These are phyloP conservation scores for Saccharomyces paradoxus DNA, from an alignment of 805 yeast species.

Conservation along the genomic window DNA sequence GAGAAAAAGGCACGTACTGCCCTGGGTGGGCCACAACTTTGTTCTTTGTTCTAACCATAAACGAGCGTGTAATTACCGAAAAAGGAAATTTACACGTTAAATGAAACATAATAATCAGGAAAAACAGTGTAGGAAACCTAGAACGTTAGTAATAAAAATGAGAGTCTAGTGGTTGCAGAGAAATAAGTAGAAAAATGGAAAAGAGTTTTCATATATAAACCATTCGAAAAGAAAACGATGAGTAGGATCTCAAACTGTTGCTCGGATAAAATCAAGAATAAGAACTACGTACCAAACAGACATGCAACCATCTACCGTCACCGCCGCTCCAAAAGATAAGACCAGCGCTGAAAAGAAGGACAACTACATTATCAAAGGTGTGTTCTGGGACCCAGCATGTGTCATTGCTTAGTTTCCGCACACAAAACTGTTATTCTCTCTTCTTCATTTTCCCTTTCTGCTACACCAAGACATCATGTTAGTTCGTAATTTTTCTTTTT, in stretches of 20 bases:
- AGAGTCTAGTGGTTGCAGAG: background rate
- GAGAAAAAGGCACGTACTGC: background rate
- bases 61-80: conserved; percentile 9
- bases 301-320: conserved; percentile 23
- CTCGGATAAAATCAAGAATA: background rate
- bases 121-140: background rate
- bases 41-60: background rate
- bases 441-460: background rate
- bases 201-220: background rate
- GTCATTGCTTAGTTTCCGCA: conserved; percentile 15
- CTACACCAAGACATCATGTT: background rate
- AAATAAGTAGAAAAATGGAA: background rate
- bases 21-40: background rate
- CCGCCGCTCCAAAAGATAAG: conserved; percentile 21
- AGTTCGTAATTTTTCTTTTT: background rate
- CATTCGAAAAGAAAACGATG: background rate
- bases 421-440: background rate
- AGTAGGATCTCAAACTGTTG: background rate
- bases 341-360: conserved; percentile 21
- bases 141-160: background rate
- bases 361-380: conserved; percentile 18
- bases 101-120: background rate
- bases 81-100: conserved; percentile 14
- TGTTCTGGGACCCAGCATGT: conserved; percentile 19
- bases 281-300: conserved; percentile 1